phyloP scores from a whole-genome alignment of 495 filamentous ascomycete species.

The Cercophora newfieldiana region DNA sequence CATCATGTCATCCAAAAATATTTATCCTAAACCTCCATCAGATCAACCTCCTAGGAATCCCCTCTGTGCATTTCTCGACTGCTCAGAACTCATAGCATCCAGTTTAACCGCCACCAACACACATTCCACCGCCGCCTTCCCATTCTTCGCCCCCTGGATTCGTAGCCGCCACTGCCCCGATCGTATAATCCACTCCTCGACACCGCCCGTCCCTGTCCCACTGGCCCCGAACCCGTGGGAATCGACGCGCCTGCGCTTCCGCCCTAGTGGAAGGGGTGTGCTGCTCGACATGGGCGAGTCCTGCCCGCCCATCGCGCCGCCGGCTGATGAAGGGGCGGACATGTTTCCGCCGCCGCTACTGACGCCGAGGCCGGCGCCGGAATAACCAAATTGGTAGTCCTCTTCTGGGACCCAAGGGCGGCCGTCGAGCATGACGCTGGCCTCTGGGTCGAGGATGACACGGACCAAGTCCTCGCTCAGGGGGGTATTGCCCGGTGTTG shows the following conservation, averaged over 20 bases:
- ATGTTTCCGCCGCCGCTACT: slow-evolving; percentile 27
- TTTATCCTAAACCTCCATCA: not conserved
- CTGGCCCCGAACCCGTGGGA: slow-evolving; percentile 33
- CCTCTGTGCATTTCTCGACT: slow-evolving; percentile 65
- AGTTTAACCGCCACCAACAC: slow-evolving; percentile 79
- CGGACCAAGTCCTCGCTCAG: slow-evolving; percentile 71
- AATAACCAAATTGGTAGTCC: slow-evolving; percentile 14
- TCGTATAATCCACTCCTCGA: slow-evolving; percentile 67
- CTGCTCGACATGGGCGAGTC: slow-evolving; percentile 39
- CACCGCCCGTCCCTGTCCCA: slow-evolving; percentile 6
- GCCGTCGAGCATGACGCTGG: slow-evolving; percentile 72
- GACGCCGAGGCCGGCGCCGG: slow-evolving; percentile 10
- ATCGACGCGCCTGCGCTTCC: slow-evolving; percentile 54
- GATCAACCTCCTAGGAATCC: slow-evolving; percentile 56
- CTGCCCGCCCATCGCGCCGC: slow-evolving; percentile 30
- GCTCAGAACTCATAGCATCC: slow-evolving; percentile 69
- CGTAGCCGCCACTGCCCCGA: slow-evolving; percentile 80
- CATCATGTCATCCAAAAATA: not conserved
- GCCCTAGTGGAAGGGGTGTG: slow-evolving; percentile 4
- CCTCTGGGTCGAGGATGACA: slow-evolving; percentile 64
- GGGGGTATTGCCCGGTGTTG: slow-evolving; percentile 69
- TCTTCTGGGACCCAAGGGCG: slow-evolving; percentile 40
- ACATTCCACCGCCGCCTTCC: slow-evolving; percentile 60
- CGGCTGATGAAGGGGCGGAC: slow-evolving; percentile 36
- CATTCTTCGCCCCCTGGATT: slow-evolving; percentile 56